These are phyloP conservation scores for Colletotrichum viniferum DNA, from an alignment of 2,329 filamentous ascomycete species.

Conservation along the genomic window DNA sequence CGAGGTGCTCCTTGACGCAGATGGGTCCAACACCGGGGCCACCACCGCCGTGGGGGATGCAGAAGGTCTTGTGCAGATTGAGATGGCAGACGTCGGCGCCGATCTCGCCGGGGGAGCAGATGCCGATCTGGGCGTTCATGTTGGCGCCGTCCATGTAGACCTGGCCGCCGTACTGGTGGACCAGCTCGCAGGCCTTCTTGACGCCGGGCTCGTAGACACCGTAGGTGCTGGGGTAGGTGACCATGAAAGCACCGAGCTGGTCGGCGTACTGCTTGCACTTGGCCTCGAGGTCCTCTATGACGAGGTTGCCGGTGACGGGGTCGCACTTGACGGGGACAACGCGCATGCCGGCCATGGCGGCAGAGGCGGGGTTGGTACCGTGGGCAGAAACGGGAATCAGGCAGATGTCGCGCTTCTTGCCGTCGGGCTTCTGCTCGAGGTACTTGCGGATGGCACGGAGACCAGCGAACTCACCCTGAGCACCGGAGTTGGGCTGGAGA, in stretches of 20 bases:
- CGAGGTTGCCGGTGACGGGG: slow-evolving; percentile 83
- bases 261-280: slow-evolving; percentile 90
- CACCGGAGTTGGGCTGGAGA: slow-evolving; percentile 93
- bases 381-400: slow-evolving; percentile 94
- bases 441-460: slow-evolving; percentile 87
- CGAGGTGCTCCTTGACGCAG: slow-evolving; percentile 83
- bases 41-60: slow-evolving; percentile 94
- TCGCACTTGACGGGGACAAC: slow-evolving; percentile 94
- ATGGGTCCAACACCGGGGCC: slow-evolving; percentile 94
- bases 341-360: slow-evolving; percentile 94
- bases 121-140: slow-evolving; percentile 97
- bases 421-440: slow-evolving; percentile 66
- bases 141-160: slow-evolving; percentile 99
- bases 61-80: slow-evolving; percentile 99
- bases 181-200: slow-evolving; percentile 82
- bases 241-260: slow-evolving; percentile 90
- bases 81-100: slow-evolving; percentile 96
- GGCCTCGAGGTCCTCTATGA: slow-evolving; percentile 81
- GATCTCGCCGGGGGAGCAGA: slow-evolving; percentile 93
- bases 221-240: slow-evolving; percentile 94
- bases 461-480: slow-evolving; percentile 93
- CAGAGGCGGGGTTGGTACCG: slow-evolving; percentile 93
- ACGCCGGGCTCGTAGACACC: slow-evolving; percentile 93
- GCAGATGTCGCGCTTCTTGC: slow-evolving; percentile 84
- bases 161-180: slow-evolving; percentile 87